Conservation (phyloP, 2,329 filamentous ascomycete species). For the Fusarium odoratissimum region DNA sequence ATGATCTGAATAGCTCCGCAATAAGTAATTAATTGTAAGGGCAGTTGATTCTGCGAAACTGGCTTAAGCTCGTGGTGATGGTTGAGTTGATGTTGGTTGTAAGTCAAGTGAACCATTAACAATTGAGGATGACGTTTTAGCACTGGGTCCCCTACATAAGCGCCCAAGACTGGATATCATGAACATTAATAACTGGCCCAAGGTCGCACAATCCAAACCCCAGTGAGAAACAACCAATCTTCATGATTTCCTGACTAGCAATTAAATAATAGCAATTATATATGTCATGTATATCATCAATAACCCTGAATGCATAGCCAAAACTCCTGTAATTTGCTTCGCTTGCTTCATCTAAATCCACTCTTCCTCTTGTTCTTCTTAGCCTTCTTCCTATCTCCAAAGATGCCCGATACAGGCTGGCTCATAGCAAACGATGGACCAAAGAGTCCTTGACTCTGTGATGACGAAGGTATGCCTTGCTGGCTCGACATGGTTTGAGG, state of each 20-base stretch:
- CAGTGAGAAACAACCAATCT: neutral
- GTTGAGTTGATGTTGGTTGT: constrained; percentile 31
- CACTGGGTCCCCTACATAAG: constrained; percentile 17
- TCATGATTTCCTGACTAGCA: neutral
- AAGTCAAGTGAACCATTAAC: constrained; percentile 28
- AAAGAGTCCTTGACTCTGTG: constrained; percentile 48
- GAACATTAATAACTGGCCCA: neutral
- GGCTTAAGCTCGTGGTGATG: neutral
- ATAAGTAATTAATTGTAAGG: too few relatives aligned
- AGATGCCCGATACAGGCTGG: constrained; percentile 58
- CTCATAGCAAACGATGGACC: constrained; percentile 56
- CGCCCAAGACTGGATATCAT: constrained; percentile 10
- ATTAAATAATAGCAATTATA: neutral
- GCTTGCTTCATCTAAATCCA: constrained; percentile 52
- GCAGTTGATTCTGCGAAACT: neutral
- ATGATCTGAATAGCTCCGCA: neutral
- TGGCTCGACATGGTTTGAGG: constrained; percentile 53
- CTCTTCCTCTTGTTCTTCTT: constrained; percentile 59
- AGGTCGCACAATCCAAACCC: neutral
- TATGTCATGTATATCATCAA: neutral
- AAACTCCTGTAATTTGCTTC: neutral
- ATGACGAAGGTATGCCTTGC: constrained; percentile 47
- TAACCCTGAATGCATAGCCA: neutral
- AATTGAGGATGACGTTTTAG: constrained; percentile 36
- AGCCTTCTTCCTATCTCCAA: constrained; percentile 57